phyloP scores from a whole-genome alignment of 2,329 filamentous ascomycete genomes.

The Colletotrichum noveboracense region DNA sequence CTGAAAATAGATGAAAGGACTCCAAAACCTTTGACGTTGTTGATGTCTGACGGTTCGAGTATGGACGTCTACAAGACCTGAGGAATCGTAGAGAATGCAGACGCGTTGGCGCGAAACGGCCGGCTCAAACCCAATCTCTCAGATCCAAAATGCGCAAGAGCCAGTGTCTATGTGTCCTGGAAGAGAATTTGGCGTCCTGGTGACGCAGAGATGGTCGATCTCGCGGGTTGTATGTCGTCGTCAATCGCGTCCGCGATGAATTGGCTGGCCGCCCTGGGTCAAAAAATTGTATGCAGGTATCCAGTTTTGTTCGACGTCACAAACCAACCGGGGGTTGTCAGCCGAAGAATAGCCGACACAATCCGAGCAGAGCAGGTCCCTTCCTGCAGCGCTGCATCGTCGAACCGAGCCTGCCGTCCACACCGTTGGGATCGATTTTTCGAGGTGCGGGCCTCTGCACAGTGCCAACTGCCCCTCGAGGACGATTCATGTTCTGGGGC shows the following conservation, averaged over 20 bases:
- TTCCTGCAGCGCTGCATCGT: background rate
- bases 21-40: background rate
- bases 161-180: background rate
- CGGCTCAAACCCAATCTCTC: background rate
- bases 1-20: background rate
- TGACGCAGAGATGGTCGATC: background rate
- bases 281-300: conserved; percentile 20
- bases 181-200: background rate
- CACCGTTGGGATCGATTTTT: background rate
- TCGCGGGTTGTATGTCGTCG: background rate
- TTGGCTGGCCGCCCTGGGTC: background rate
- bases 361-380: background rate
- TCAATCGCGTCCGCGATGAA: background rate
- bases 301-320: conserved; percentile 12
- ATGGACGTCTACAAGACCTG: background rate
- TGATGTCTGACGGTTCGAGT: background rate
- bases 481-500: background rate
- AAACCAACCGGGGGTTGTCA: background rate
- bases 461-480: background rate
- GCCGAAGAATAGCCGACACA: conserved; percentile 7
- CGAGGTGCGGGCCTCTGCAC: conserved; percentile 6
- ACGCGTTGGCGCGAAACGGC: background rate
- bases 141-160: background rate
- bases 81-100: background rate
- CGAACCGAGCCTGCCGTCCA: background rate